phyloP scores from a whole-genome alignment of 169 alveolate species.

The Eimeria acervulina region DNA sequence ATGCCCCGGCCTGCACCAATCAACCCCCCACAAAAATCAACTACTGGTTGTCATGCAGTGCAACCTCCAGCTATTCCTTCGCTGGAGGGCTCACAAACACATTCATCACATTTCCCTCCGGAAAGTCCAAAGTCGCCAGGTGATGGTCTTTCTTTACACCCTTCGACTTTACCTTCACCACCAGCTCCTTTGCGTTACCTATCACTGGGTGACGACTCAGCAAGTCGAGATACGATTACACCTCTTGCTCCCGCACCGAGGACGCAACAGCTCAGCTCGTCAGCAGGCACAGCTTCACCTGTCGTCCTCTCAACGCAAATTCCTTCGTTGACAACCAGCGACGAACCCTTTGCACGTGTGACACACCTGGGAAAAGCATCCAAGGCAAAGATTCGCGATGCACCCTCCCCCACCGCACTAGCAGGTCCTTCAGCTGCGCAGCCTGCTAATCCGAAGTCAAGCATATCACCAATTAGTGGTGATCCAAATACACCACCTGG shows the following conservation, averaged over 20 bases:
- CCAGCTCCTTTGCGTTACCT: background rate
- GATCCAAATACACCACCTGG: background rate
- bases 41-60: too few species aligned
- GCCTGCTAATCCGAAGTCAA: background rate
- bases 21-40: background rate
- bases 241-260: background rate
- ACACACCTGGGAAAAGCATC: background rate
- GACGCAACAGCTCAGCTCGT: background rate
- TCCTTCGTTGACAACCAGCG: background rate
- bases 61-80: background rate
- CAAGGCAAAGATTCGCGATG: too few species aligned
- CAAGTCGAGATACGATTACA: background rate
- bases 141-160: background rate
- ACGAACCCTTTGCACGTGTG: background rate
- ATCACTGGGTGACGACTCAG: background rate
- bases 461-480: background rate
- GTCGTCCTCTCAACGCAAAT: background rate
- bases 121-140: background rate
- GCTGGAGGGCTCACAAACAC: background rate
- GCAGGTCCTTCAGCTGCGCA: background rate
- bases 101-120: background rate
- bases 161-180: background rate
- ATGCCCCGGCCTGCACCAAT: background rate
- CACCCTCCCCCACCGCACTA: too few species aligned
- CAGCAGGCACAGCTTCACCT: background rate